Evolutionary conservation across 2,329 filamentous ascomycete species (phyloP), one percentile per base, ranked within the genome.

Genomic region (Aspergillus udagawae): DNA sequence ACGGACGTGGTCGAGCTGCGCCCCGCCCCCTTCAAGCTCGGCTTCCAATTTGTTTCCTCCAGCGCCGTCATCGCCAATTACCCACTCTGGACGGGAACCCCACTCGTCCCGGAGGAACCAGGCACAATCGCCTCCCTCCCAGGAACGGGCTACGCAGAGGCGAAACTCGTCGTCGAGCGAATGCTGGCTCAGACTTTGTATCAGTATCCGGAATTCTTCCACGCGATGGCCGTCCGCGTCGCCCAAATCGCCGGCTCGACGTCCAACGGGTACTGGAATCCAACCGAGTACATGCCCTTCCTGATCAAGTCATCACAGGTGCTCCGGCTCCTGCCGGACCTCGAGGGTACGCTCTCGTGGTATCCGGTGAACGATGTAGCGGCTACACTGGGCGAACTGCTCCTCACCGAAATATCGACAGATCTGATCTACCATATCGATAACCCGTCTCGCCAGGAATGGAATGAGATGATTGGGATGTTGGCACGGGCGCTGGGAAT

Each of bases 171-270:
- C 0, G 83, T 80, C 63, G 81, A 84, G 60, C 67, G 68, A 3
- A 80, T 83, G 69, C 72, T 84, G 0, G 75, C 79, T 49, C 67
- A 73, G 53, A 83, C 82, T 0, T 65, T 82, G 3, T 75, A 78
- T 55, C 62, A 67, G 10, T 65, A 78, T 57, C 75, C 76, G 0
- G 56, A 70, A 0, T 67, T 60, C 1, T 82, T 84, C 70, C 73
- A 72, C 10, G 56, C 77, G 0, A 78, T 76, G 69, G 67, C 64
- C 0, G 77, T 80, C 0, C 75, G 82, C 0, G 68, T 77, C 0
- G 83, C 79, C 0, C 83, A 86, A 65, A 80, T 85, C 38, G 73
- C 82, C 0, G 83, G 83, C 0, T 79, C 77, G 0, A 76, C 62
- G 3, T 71, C 56, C 0, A 82, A 69, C 55, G 82, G 82, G 0